Percentiles rank a stretch among this genome's conserved stretches.
phyloP scores from a whole-genome alignment of 306 rosid species.

The Sicyos baderoa region DNA sequence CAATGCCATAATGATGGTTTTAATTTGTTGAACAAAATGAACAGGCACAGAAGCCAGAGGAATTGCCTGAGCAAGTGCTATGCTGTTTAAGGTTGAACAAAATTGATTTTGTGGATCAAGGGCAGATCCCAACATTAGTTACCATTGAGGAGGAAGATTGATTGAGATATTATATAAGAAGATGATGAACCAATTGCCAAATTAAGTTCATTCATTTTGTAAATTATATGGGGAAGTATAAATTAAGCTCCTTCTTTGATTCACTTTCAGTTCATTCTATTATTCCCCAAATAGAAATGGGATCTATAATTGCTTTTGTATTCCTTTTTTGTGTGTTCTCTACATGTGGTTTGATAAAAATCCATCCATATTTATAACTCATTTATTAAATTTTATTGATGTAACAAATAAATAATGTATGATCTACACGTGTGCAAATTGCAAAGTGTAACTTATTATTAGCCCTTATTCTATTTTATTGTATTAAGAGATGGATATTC shows the following conservation, averaged over 20 bases:
- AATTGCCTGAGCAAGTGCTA: slow-evolving; percentile 78
- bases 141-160: slow-evolving; percentile 30
- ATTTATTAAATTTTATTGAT: not conserved
- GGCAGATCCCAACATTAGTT: slow-evolving; percentile 58
- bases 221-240: not conserved
- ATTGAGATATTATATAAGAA: slow-evolving; percentile 20
- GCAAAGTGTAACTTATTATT: too few relatives aligned
- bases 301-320: not conserved
- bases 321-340: not conserved
- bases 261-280: not conserved
- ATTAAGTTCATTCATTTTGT: not conserved
- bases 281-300: not conserved
- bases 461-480: too few relatives aligned
- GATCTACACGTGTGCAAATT: not conserved
- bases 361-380: not conserved
- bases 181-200: not conserved
- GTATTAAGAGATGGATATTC: too few relatives aligned
- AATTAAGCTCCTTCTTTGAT: not conserved
- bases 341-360: not conserved
- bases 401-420: not conserved
- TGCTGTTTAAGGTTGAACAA: slow-evolving; percentile 89
- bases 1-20: not conserved
- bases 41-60: slow-evolving; percentile 89
- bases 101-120: slow-evolving; percentile 63
- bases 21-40: not conserved